A percentile compares a stretch with the other conserved stretches of the same genome.
phyloP scores from a whole-genome alignment of 306 rosid species.

The Vigna hirtella region DNA sequence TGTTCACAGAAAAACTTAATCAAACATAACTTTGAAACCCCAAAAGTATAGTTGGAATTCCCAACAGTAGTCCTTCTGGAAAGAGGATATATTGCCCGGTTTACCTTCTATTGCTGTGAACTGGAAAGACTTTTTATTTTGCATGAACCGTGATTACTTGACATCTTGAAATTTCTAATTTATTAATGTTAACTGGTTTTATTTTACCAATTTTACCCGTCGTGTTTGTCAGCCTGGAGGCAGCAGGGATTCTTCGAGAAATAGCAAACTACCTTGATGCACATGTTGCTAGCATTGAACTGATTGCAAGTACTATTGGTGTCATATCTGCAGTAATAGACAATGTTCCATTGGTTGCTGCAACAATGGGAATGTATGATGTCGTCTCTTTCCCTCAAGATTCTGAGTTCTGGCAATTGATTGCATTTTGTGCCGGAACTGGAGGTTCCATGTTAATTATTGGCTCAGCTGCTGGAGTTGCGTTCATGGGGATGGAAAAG shows the following conservation, averaged over 20 bases:
- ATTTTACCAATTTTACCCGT: slow-evolving; percentile 21
- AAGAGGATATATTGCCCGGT: neutral
- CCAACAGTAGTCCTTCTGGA: neutral
- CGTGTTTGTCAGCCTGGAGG: slow-evolving; percentile 70
- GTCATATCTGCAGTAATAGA: slow-evolving; percentile 86
- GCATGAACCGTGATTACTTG: slow-evolving; percentile 11
- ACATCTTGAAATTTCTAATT: neutral
- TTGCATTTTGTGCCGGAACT: slow-evolving; percentile 92
- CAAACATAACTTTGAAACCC: neutral
- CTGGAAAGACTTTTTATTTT: slow-evolving; percentile 8
- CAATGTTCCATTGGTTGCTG: slow-evolving; percentile 95
- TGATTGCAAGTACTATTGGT: slow-evolving; percentile 83
- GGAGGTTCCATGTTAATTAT: slow-evolving; percentile 96
- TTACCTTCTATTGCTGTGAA: slow-evolving; percentile 1
- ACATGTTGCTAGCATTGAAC: slow-evolving; percentile 68
- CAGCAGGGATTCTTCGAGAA: slow-evolving; percentile 89
- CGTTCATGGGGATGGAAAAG: slow-evolving; percentile 99
- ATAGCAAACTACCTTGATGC: slow-evolving; percentile 87
- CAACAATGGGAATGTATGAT: slow-evolving; percentile 95
- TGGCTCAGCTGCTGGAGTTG: slow-evolving; percentile 98
- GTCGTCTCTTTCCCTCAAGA: slow-evolving; percentile 82
- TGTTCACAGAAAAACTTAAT: too few relatives aligned
- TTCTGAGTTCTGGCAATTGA: slow-evolving; percentile 94
- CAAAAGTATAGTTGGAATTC: neutral
- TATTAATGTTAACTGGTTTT: slow-evolving; percentile 8